phyloP scores from a whole-genome alignment of 305 asterid genomes.

The Withania somnifera region DNA sequence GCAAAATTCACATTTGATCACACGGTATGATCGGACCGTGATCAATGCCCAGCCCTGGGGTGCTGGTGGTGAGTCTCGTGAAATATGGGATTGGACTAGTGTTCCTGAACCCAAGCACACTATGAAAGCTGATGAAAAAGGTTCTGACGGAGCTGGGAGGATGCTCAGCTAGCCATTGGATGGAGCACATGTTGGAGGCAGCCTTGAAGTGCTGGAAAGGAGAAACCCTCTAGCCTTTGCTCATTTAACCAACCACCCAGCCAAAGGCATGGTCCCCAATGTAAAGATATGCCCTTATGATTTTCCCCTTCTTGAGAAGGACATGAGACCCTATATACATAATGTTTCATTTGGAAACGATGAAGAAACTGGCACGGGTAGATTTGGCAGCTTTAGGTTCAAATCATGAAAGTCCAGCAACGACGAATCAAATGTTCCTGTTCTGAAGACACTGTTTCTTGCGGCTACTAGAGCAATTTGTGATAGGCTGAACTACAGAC shows the following conservation, averaged over 20 bases:
- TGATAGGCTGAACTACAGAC: slow-evolving; percentile 67
- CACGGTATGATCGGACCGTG: slow-evolving; percentile 77
- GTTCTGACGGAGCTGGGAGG: slow-evolving; percentile 59
- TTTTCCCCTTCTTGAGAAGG: slow-evolving; percentile 52
- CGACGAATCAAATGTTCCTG: slow-evolving; percentile 20
- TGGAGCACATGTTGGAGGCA: slow-evolving; percentile 22
- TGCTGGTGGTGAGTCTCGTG: slow-evolving; percentile 63
- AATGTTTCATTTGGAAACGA: slow-evolving; percentile 60
- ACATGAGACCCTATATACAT: slow-evolving; percentile 68
- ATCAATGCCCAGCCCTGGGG: slow-evolving; percentile 96
- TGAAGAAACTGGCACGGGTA: slow-evolving; percentile 44
- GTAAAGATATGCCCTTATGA: slow-evolving; percentile 82
- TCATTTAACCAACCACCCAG: slow-evolving; percentile 84
- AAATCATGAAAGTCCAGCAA: slow-evolving; percentile 59
- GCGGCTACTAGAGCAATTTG: slow-evolving; percentile 55
- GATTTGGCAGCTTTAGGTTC: slow-evolving; percentile 74
- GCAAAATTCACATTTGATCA: slow-evolving; percentile 70
- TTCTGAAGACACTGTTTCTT: slow-evolving; percentile 55
- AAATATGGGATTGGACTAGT: slow-evolving; percentile 45
- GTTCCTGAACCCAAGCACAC: slow-evolving; percentile 12
- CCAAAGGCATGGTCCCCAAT: slow-evolving; percentile 49
- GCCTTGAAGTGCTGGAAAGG: slow-evolving; percentile 52
- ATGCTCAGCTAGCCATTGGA: slow-evolving; percentile 64
- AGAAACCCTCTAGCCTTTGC: slow-evolving; percentile 87
- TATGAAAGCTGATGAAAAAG: slow-evolving; percentile 19